These are phyloP conservation scores for Lagerstroemia speciosa DNA, from an alignment of 345 rosid species.

Conservation along the genomic window DNA sequence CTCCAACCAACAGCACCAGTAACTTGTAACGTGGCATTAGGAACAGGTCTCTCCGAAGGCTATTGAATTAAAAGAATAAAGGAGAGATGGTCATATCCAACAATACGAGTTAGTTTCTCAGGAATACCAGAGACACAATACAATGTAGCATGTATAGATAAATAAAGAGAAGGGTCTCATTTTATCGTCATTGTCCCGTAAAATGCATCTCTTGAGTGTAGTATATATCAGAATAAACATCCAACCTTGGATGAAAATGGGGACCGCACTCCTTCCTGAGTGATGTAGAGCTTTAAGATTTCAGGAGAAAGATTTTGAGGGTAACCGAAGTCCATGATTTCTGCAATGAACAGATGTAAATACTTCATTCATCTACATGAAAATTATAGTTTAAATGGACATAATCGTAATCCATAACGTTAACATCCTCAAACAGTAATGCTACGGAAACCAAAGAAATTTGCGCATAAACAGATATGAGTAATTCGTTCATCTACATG, in stretches of 20 bases:
- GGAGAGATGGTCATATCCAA: constrained; percentile 6
- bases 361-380: neutral
- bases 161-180: neutral
- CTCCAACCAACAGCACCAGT: constrained; percentile 99
- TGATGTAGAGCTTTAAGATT: constrained; percentile 92
- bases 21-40: constrained; percentile 98
- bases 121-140: constrained; percentile 4
- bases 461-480: neutral
- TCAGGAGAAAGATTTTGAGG: constrained; percentile 98
- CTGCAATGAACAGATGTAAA: constrained; percentile 33
- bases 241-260: constrained; percentile 94
- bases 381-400: neutral
- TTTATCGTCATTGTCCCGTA: neutral
- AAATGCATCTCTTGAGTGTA: neutral
- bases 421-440: neutral
- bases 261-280: constrained; percentile 97
- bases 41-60: constrained; percentile 87
- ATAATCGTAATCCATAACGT: neutral
- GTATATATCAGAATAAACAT: constrained; percentile 4
- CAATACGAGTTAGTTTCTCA: neutral
- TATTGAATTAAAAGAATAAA: constrained; percentile 16
- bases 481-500: neutral
- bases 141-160: constrained; percentile 1
- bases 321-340: constrained; percentile 95
- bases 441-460: neutral